These are phyloP conservation scores for Eustoma russellianum DNA, from an alignment of 257 asterid genomes.

Conservation along the genomic window DNA sequence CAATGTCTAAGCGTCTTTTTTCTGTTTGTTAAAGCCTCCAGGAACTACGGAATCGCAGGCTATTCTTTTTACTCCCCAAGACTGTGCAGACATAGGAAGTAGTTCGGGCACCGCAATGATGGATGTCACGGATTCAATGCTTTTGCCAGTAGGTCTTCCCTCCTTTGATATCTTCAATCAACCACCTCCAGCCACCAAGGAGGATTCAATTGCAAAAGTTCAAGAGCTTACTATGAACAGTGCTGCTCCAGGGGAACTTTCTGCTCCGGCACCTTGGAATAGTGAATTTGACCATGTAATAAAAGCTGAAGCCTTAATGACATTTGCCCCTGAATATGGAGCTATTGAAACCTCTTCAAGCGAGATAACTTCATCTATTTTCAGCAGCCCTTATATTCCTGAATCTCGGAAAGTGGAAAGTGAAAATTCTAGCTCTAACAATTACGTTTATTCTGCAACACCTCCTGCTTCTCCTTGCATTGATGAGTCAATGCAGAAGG, in stretches of 20 bases:
- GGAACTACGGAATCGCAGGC: constrained; percentile 80
- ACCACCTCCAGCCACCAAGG: constrained; percentile 46
- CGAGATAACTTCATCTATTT: constrained; percentile 57
- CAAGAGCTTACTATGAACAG: constrained; percentile 42
- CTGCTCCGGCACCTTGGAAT: constrained; percentile 31
- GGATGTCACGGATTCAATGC: constrained; percentile 81
- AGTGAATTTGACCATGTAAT: constrained; percentile 84
- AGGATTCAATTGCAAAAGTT: constrained; percentile 53
- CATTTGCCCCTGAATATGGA: constrained; percentile 96
- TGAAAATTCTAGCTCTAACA: constrained; percentile 65
- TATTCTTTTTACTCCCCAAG: constrained; percentile 48
- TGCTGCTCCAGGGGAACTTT: constrained; percentile 40
- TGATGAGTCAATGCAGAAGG: constrained; percentile 65
- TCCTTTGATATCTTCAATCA: constrained; percentile 62
- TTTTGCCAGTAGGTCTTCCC: constrained; percentile 60
- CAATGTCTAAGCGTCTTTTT: constrained; percentile 5
- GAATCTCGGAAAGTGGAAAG: constrained; percentile 76
- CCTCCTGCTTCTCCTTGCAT: constrained; percentile 78
- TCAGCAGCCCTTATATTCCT: constrained; percentile 85
- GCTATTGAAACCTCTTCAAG: constrained; percentile 73
- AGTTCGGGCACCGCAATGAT: constrained; percentile 76
- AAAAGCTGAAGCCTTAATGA: constrained; percentile 91
- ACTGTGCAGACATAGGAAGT: constrained; percentile 62
- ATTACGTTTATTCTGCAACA: constrained; percentile 82
- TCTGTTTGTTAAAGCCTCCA: constrained; percentile 76